Base-by-base conservation (phyloP, 768 basidiomycete species). In the Russula olivacea region DNA sequence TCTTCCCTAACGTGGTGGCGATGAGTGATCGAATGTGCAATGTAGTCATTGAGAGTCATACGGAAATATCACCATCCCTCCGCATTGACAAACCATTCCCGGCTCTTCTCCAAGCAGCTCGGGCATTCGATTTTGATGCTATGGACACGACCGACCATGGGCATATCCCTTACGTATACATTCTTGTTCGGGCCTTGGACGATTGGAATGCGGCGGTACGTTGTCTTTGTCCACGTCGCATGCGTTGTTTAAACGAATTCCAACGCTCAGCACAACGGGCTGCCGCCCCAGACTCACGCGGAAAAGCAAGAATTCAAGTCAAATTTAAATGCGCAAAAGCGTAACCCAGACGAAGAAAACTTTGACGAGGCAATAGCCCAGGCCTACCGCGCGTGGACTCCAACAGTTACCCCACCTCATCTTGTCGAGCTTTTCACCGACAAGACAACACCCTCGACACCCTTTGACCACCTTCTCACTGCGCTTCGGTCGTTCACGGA, bases 301-400 rank as follows among this genome's bases (percentile, higher is more conserved):
- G 91, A 97, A 68, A 85, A 88, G 69, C 80, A 87, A 64, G 84
- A 81, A 32, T 96, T 98, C 80, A 93, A 94, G 71, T 75, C 81
- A 38, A 59, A 58, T 3, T 75, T 98, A 49, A 74, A 78, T n/a
- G 76, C 76, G 1, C 82, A 87, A 79, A 85, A 86, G 69, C 71
- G 81, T 61, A 93, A 92, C 69, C 68, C 75, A 0, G 97, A 99
- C 71, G 93, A 98, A 71, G 97, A 99, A 78, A 99, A 98, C 75
- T 94, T 94, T 71, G 96, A 97, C 64, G 96, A 98, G 74, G 96
- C 95, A 2, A 83, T 89, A 69, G 80, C 88, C 8, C 91, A 97
- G 71, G 91, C 89, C 0, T 95, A 91, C 73, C 85, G 90, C 30
- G 83, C 83, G 59, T 94, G 86, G 86, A 83, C 83, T 0, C 77